Percentiles rank a stretch among this genome's conserved stretches.
phyloP scores from a whole-genome alignment of 2,329 filamentous ascomycete genomes.

The Septoria petroselini region DNA sequence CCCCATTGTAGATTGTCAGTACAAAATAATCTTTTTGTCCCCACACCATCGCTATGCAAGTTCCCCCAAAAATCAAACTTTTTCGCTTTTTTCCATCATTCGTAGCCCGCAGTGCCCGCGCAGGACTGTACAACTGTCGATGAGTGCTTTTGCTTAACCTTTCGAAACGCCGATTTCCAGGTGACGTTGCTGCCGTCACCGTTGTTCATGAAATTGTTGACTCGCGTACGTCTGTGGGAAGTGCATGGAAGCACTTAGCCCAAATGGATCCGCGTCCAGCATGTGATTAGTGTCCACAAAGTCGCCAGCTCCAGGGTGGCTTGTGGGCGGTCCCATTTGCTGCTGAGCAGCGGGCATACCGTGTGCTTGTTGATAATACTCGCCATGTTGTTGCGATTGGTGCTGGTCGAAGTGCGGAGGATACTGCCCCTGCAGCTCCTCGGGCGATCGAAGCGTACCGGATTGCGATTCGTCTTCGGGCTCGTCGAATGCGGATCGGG shows the following conservation, averaged over 20 bases:
- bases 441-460: conserved; percentile 23
- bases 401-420: conserved; percentile 29
- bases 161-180: conserved; percentile 2
- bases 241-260: conserved; percentile 82
- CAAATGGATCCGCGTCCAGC: conserved; percentile 90
- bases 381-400: conserved; percentile 28
- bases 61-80: conserved; percentile 5
- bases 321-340: conserved; percentile 21
- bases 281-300: conserved; percentile 75
- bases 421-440: conserved; percentile 31
- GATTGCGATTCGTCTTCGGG: conserved; percentile 29
- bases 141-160: conserved; percentile 6
- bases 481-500: conserved; percentile 66
- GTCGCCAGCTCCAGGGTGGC: conserved; percentile 20
- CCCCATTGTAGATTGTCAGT: background rate
- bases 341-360: conserved; percentile 16
- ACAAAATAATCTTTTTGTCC: background rate
- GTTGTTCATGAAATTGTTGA: conserved; percentile 26
- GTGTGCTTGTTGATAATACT: conserved; percentile 27
- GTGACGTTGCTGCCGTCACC: conserved; percentile 1
- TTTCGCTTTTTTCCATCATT: conserved; percentile 16
- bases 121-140: conserved; percentile 18
- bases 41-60: conserved; percentile 21
- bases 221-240: conserved; percentile 25
- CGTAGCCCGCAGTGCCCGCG: conserved; percentile 21